Base-by-base conservation (phyloP, 2,329 filamentous ascomycete species). In the Chrysoporthe puriensis region DNA sequence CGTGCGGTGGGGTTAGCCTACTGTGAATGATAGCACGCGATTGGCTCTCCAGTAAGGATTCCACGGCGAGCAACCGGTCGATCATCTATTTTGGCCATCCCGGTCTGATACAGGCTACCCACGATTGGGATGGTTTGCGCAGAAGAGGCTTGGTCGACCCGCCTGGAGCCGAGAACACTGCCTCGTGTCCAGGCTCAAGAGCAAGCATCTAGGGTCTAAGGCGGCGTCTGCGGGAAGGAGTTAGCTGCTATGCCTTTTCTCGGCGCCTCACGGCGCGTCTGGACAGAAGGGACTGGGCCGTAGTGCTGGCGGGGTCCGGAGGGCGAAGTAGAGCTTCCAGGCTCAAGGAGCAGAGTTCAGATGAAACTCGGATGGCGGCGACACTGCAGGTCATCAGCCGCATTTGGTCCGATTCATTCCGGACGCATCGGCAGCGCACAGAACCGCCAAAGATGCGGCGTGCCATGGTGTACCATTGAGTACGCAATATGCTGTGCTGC, bases 301-400 rank as follows among this genome's bases (percentile, higher is more conserved):
- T 34, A 9, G 42, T 44, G 42, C 1, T 34, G 43, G 32, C 43
- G 21, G 26, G 58, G 34, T 44, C 21, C 58, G 42, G 58, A 32
- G 42, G 14, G 13, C 21, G 21, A 34, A 32, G 43, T 14, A 48
- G 26, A 18, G 21, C 16, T n/a, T 64, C 32, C 61, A 67, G 61
- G 44, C 36, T 44, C 62, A 58, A 57, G 50, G 61, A 44, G 21
- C 46, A 40, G n/a, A 32, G 57, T 62, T 67, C 65, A 67, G 68
- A 67, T 68, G 68, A 69, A 65, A 69, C 68, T 59, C 56, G 65
- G 58, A 66, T 64, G 32, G 62, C 62, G 66, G 65, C 50, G 58
- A 50, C 58, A n/a, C 65, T 69, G 68, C 68, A 57, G 62, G 59
- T 46, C 44, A 61, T 61, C 59, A 59, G 60, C 61, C 58, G 44